Evolutionary conservation across 768 basidiomycete genomes (phyloP).

Genomic region (Lactarius akahatsu): DNA sequence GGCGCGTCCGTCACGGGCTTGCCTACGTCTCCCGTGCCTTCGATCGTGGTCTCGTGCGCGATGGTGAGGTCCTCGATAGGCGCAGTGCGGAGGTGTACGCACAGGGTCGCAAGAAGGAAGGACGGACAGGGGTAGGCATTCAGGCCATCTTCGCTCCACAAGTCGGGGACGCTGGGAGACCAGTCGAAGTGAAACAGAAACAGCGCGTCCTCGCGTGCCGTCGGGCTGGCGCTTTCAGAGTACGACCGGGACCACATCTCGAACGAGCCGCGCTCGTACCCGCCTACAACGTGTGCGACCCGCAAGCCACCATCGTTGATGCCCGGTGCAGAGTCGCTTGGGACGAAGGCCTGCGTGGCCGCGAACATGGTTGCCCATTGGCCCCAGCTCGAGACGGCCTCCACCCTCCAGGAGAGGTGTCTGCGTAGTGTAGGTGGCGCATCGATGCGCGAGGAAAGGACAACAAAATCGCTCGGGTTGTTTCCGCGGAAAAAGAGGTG

Average conservation of each 20-base stretch:
- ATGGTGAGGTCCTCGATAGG: constrained; percentile 3
- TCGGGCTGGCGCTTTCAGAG: neutral
- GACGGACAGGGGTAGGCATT: constrained; percentile 7
- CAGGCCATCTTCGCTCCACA: neutral
- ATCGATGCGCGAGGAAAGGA: constrained; percentile 11
- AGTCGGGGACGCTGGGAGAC: neutral
- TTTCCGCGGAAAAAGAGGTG: constrained; percentile 14
- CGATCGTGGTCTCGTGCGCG: neutral
- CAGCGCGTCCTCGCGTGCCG: constrained; percentile 5
- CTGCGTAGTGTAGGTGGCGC: constrained; percentile 14
- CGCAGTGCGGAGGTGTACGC: neutral
- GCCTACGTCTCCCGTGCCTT: neutral
- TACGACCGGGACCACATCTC: constrained; percentile 1
- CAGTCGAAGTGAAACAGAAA: constrained; percentile 13
- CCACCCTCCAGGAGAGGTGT: constrained; percentile 16
- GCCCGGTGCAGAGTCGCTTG: constrained; percentile 1
- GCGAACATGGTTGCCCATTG: constrained; percentile 1
- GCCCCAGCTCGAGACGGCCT: constrained; percentile 2
- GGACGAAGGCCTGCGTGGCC: constrained; percentile 8
- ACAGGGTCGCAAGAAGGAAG: constrained; percentile 9
- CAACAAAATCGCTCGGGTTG: constrained; percentile 1
- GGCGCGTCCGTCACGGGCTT: neutral
- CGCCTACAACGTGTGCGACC: constrained; percentile 4
- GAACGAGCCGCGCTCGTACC: constrained; percentile 7
- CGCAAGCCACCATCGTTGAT: constrained; percentile 8